phyloP scores from a whole-genome alignment of 2,329 filamentous ascomycete genomes.

The Boeremia exigua region DNA sequence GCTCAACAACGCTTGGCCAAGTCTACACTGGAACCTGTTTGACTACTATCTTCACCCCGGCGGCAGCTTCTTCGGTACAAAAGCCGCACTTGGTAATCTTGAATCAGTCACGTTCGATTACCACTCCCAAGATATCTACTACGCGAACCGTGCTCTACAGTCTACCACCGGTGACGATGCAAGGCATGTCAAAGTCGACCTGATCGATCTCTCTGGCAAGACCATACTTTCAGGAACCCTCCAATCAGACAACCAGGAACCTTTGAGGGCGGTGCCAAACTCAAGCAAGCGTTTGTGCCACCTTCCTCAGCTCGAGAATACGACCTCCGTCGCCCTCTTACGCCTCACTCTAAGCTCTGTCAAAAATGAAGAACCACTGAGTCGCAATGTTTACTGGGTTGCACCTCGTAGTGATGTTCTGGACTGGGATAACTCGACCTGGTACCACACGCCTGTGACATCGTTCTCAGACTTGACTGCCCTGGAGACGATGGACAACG shows the following conservation, averaged over 20 bases:
- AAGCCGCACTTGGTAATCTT: constrained; percentile 50
- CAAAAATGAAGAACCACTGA: constrained; percentile 46
- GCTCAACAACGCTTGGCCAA: constrained; percentile 70
- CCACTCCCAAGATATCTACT: constrained; percentile 51
- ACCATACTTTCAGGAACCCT: constrained; percentile 17
- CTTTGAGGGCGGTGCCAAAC: constrained; percentile 53
- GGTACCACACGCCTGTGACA: constrained; percentile 65
- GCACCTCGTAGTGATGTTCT: constrained; percentile 55
- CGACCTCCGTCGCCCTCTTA: constrained; percentile 58
- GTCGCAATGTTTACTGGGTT: constrained; percentile 68
- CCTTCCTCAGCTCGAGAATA: constrained; percentile 33
- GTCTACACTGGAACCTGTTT: constrained; percentile 69
- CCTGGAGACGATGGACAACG: constrained; percentile 42
- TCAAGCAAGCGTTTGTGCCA: constrained; percentile 28
- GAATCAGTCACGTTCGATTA: constrained; percentile 67
- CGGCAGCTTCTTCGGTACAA: constrained; percentile 66
- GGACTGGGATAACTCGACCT: constrained; percentile 63
- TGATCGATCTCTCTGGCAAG: constrained; percentile 58
- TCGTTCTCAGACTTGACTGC: constrained; percentile 58
- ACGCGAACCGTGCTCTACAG: constrained; percentile 59
- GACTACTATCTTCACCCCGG: constrained; percentile 67
- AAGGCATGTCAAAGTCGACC: constrained; percentile 56
- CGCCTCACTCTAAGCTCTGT: constrained; percentile 54
- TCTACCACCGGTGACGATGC: neutral
- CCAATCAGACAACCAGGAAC: neutral